Evolutionary conservation across 1,284 basidiomycete genomes (phyloP), one percentile per base, ranked within the genome.

Genomic region (Naganishia albida): DNA sequence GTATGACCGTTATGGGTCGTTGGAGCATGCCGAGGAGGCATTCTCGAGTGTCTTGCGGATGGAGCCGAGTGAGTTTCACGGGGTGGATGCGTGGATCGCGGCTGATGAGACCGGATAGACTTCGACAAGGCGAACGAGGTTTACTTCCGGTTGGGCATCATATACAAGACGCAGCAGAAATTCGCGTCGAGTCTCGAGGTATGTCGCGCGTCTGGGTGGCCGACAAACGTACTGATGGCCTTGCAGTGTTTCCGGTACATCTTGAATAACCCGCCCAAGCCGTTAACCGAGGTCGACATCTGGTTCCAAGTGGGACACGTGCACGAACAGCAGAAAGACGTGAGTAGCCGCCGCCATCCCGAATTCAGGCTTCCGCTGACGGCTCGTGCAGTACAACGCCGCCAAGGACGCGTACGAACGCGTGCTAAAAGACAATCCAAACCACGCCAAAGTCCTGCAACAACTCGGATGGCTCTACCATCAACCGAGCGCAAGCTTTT

Each of bases 251-350:
- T 99, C 82, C 91, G 94, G 73, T 91, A 91, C 74, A 99, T 99
- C 67, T 86, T 99, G 67, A 88, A 89, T 72, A 95, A 93, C 73
- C 95, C 96, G 3, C 95, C 96, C 16, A 88, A 87, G 70, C 95
- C 96, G 0, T 86, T 99, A 40, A 95, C 95, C 16, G 91, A 95
- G 74, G 92, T 93, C 70, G 94, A 99, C 74, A 98, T 99, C 69
- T 98, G 93, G 92, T 99, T 99, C 85, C 96, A 99, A 81, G 97
- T 99, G 68, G 95, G 96, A 1, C 96, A 99, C 75, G 95, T 99
- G 20, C 93, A 93, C 74, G 96, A 99, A 80, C 92, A 95, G 75
- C 90, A 94, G 78, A 90, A 93, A 78, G 92, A 96, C 77, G 91
- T 93, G 75, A 81, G 88, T 83, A 12, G 25, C n/a, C 2, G 7